phyloP scores from a whole-genome alignment of 225 moss, liverwort and hornwort genomes.

The Bryum argenteum region DNA sequence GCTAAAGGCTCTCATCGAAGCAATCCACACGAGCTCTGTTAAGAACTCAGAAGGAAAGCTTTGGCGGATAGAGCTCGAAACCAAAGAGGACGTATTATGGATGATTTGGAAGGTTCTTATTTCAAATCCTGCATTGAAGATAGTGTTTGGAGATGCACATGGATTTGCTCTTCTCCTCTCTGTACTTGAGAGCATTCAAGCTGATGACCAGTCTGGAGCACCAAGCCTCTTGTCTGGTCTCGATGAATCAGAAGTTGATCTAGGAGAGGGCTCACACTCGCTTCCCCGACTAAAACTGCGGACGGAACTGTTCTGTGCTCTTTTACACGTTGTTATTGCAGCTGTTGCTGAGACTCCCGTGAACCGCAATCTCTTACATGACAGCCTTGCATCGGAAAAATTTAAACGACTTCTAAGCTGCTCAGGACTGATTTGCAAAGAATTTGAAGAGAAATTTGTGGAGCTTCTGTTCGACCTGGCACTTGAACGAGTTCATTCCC shows the following conservation, averaged over 20 bases:
- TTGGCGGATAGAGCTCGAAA: constrained; percentile 71
- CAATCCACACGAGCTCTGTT: constrained; percentile 66
- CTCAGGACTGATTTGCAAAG: constrained; percentile 63
- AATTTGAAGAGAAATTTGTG: constrained; percentile 74
- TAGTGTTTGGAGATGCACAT: constrained; percentile 77
- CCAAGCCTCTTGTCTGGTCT: constrained; percentile 34
- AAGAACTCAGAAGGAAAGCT: constrained; percentile 67
- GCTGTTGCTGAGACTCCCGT: constrained; percentile 65
- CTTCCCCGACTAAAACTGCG: constrained; percentile 33
- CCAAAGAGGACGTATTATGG: constrained; percentile 86
- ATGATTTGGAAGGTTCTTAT: constrained; percentile 81
- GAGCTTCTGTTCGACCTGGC: constrained; percentile 85
- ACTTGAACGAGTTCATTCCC: constrained; percentile 70
- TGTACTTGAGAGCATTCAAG: constrained; percentile 71
- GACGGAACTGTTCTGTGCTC: constrained; percentile 68
- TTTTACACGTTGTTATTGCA: constrained; percentile 76
- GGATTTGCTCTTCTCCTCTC: constrained; percentile 82
- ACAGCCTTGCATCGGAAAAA: constrained; percentile 58
- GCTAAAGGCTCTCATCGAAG: constrained; percentile 70
- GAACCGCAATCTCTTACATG: constrained; percentile 76
- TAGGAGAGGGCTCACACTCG: constrained; percentile 23
- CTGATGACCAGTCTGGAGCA: constrained; percentile 39
- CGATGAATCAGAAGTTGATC: constrained; percentile 51
- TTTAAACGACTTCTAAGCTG: constrained; percentile 65
- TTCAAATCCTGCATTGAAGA: constrained; percentile 67